Evolutionary conservation across 208 protist genomes (phyloP).

Genomic region (Borovskyia barvae): DNA sequence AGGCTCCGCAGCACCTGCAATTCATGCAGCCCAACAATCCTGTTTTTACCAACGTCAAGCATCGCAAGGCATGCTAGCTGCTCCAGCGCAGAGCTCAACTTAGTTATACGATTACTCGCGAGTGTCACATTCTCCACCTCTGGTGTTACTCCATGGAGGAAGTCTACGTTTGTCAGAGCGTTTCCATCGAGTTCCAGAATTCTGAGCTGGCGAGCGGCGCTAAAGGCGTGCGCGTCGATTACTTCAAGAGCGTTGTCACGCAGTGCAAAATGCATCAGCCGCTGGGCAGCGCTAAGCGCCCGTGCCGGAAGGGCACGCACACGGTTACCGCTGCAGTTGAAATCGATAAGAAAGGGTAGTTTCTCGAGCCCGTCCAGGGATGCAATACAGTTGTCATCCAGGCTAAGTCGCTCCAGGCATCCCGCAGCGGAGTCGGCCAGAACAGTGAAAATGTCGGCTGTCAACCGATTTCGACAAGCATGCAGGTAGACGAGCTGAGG

Average conservation of each 20-base stretch:
- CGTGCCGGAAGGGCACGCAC: conserved; percentile 29
- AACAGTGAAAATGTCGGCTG: conserved; percentile 45
- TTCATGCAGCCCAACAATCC: conserved; percentile 14
- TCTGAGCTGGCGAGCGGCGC: conserved; percentile 36
- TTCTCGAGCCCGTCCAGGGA: conserved; percentile 45
- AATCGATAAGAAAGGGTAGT: conserved; percentile 62
- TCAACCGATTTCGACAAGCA: conserved; percentile 54
- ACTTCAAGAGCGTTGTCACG: conserved; percentile 34
- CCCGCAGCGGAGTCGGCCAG: conserved; percentile 26
- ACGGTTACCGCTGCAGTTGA: conserved; percentile 44
- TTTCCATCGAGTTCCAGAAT: conserved; percentile 65
- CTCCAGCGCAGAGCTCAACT: conserved; percentile 38
- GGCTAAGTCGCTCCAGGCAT: conserved; percentile 58
- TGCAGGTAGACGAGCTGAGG: conserved; percentile 63
- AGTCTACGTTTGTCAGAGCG: conserved; percentile 31
- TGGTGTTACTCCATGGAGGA: conserved; percentile 39
- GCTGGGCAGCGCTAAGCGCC: conserved; percentile 13
- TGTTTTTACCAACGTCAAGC: conserved; percentile 17
- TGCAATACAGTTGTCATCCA: conserved; percentile 60
- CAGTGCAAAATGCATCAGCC: conserved; percentile 50
- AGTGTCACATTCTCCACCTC: conserved; percentile 63
- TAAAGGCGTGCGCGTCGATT: conserved; percentile 41
- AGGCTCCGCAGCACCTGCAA: conserved; percentile 17
- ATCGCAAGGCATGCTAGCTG: conserved; percentile 25
- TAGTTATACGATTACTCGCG: conserved; percentile 44